Evolutionary conservation across 2,329 filamentous ascomycete genomes (phyloP).

Genomic region (Colletotrichum navitas): DNA sequence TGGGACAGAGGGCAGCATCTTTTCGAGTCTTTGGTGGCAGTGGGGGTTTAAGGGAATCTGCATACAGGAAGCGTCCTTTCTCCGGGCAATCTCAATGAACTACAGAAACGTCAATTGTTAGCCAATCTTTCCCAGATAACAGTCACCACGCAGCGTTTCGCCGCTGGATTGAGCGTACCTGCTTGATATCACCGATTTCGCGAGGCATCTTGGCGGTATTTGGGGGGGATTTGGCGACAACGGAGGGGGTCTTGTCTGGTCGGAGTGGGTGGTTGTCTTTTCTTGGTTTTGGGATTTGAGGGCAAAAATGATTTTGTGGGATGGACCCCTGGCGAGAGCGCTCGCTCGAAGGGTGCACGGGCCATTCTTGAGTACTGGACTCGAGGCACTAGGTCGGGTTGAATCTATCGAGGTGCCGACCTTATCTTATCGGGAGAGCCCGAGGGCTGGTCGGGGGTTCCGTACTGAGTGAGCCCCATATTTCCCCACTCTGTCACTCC

Average conservation of each 20-base stretch:
- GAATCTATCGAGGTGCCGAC: conserved; percentile 5
- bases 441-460: no score
- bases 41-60: conserved; percentile 49
- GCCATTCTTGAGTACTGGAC: conserved; percentile 5
- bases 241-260: conserved; percentile 37
- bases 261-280: conserved; percentile 34
- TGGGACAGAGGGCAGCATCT: not conserved
- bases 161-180: conserved; percentile 60
- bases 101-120: conserved; percentile 58
- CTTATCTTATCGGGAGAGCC: conserved; percentile 22
- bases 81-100: conserved; percentile 99
- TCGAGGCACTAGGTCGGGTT: not conserved
- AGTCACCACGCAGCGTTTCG: conserved; percentile 9
- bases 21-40: not conserved
- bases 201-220: conserved; percentile 88
- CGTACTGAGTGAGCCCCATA: no score
- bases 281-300: conserved; percentile 37
- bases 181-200: conserved; percentile 98
- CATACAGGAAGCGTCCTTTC: conserved; percentile 99
- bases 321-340: conserved; percentile 38
- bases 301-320: conserved; percentile 44
- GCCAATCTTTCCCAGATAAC: conserved; percentile 24
- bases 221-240: conserved; percentile 40
- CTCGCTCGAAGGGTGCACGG: conserved; percentile 30
- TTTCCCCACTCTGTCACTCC: not conserved